Evolutionary conservation across 1,284 basidiomycete genomes (phyloP).

Genomic region (Fomitopsis schrenkii): DNA sequence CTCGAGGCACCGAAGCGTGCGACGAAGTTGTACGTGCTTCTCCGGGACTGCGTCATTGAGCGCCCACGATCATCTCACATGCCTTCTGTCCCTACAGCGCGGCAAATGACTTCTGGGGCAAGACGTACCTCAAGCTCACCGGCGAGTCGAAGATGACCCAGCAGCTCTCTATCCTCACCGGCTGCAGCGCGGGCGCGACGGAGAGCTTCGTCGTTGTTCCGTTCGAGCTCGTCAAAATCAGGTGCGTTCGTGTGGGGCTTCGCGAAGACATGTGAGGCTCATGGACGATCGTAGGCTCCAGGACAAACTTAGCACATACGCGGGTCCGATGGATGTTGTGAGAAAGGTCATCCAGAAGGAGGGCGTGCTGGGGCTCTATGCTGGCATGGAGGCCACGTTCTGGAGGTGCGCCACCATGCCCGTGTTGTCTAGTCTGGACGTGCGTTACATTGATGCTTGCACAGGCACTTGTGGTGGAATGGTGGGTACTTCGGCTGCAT

Average conservation of each 20-base stretch:
- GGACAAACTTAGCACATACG: constrained; percentile 86
- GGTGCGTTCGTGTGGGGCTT: constrained; percentile 34
- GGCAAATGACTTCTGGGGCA: constrained; percentile 94
- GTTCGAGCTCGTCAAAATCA: constrained; percentile 97
- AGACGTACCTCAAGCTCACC: constrained; percentile 54
- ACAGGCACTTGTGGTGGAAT: constrained; percentile 84
- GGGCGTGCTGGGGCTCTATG: constrained; percentile 82
- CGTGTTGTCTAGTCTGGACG: not conserved
- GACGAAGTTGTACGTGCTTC: constrained; percentile 80
- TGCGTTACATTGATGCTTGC: not conserved
- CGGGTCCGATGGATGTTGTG: constrained; percentile 90
- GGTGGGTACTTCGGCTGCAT: constrained; percentile 95
- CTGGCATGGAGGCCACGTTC: constrained; percentile 94
- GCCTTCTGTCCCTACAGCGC: constrained; percentile 43
- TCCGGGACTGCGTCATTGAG: constrained; percentile 1
- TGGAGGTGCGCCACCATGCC: constrained; percentile 62
- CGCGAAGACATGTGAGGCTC: not conserved
- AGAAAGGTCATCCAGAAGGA: constrained; percentile 73
- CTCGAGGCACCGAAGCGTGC: constrained; percentile 98
- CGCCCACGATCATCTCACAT: constrained; percentile 4
- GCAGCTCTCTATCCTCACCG: constrained; percentile 82
- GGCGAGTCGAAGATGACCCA: constrained; percentile 88
- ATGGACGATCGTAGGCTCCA: constrained; percentile 57
- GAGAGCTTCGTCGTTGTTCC: constrained; percentile 93
- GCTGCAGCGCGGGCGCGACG: constrained; percentile 92